Evolutionary conservation across 164 flowering plant genomes (phyloP).

Genomic region (Umbilicus rupestris): DNA sequence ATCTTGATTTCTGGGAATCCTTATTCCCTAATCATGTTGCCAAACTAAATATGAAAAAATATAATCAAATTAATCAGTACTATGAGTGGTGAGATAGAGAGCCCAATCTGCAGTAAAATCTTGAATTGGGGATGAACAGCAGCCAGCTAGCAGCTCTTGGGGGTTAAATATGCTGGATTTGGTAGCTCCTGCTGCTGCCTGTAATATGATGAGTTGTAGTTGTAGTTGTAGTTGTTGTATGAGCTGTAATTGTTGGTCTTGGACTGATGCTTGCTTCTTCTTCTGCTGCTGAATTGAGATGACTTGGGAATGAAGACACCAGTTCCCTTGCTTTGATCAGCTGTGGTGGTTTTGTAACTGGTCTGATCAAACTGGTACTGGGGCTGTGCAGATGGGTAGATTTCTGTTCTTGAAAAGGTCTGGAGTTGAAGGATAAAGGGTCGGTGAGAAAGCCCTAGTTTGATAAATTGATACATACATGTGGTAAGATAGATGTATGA

Average conservation of each 20-base stretch:
- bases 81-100: not conserved
- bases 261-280: constrained; percentile 14
- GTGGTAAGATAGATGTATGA: no score
- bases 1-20: not conserved
- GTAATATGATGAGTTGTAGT: not conserved
- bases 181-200: not conserved
- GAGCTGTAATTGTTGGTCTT: not conserved
- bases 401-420: constrained; percentile 27
- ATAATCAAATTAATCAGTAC: constrained; percentile 1
- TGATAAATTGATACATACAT: no score
- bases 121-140: not conserved
- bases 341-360: constrained; percentile 14
- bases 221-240: not conserved
- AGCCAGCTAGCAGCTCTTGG: constrained; percentile 5
- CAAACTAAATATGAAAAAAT: not conserved
- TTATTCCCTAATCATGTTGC: constrained; percentile 5
- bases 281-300: constrained; percentile 47
- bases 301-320: constrained; percentile 84
- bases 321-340: constrained; percentile 64
- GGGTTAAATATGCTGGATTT: not conserved
- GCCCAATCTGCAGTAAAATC: not conserved
- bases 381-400: constrained; percentile 24
- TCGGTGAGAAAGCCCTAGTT: no score
- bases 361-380: constrained; percentile 29
- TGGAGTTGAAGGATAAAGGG: constrained; percentile 12